Base-by-base conservation (phyloP, 768 basidiomycete species). In the Calvatia gigantea region DNA sequence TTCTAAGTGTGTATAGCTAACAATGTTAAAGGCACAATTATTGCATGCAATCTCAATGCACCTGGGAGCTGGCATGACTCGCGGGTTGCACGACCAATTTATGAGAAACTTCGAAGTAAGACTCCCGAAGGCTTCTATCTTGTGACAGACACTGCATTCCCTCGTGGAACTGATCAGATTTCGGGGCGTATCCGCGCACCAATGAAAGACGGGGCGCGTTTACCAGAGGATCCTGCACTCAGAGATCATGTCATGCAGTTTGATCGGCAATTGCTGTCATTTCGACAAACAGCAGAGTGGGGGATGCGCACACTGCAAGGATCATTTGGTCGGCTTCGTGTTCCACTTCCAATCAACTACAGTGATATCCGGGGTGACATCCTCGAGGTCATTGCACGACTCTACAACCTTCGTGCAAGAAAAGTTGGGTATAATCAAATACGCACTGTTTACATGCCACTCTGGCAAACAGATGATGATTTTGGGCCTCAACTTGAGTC, bases 41-140 rank as follows among this genome's bases (percentile, higher is more conserved):
- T 78, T 62, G 64, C 61, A 6, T 62, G 60, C 7, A 60, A 63
- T 19, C 44, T 73, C 12, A 79, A 79, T 64, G 66, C 70, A 0
- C 77, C 76, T 0, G 75, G 77, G 6, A 79, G 77, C 58, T 81
- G 77, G 78, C 80, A 80, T 61, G 74, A 81, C 57, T 67, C 75
- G 6, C 66, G 61, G 21, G 69, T 80, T 55, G 74, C 77, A 1
- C 61, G 59, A 3, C 68, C 65, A 1, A 72, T 81, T 11, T 79
- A 74, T 56, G 50, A 72, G 6, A 68, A 67, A 29, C 63, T 77
- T 0, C 58, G 51, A 0, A 63, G 51, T 1, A 19, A 61, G 2
- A 77, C 72, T 19, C 78, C 75, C 0, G 66, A 70, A 1, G 73
- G 73, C 1, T 80, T 62, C 58, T 80, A 73, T 60, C 59, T 79